A percentile compares a stretch with the other conserved stretches of the same genome.
These are phyloP conservation scores for Raffaelea deltoideospora DNA, from an alignment of 2,329 filamentous ascomycete species.

Conservation along the genomic window DNA sequence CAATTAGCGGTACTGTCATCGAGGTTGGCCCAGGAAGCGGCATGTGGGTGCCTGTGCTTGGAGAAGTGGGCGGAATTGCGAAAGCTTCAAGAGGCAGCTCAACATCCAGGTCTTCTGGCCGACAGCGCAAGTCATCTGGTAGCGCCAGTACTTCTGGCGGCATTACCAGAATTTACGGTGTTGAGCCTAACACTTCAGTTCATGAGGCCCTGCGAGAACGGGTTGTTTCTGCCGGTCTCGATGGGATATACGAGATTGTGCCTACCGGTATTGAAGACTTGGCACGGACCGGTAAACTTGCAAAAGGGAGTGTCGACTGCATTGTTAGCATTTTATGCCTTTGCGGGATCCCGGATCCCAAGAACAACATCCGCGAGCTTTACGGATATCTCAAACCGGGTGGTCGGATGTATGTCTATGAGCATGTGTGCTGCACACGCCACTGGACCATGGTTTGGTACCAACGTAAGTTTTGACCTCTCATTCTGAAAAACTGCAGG, in stretches of 20 bases:
- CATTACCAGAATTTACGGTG: constrained; percentile 39
- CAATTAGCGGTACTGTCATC: constrained; percentile 35
- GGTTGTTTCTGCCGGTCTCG: constrained; percentile 35
- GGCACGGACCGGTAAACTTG: constrained; percentile 23
- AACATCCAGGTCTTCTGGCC: background rate
- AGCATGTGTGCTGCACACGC: constrained; percentile 35
- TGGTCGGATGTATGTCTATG: constrained; percentile 47
- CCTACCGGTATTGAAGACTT: constrained; percentile 48
- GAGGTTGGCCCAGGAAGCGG: constrained; percentile 49
- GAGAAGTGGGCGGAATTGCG: background rate
- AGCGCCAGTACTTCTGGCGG: constrained; percentile 1
- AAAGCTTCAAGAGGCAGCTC: background rate
- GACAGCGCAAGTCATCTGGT: background rate
- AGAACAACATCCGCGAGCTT: constrained; percentile 36
- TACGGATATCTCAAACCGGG: constrained; percentile 45
- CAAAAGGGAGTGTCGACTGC: constrained; percentile 37
- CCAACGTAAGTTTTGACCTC: constrained; percentile 28
- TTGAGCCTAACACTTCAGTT: constrained; percentile 46
- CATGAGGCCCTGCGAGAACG: constrained; percentile 30
- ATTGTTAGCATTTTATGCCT: constrained; percentile 47
- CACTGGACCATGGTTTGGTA: constrained; percentile 27
- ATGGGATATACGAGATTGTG: constrained; percentile 43
- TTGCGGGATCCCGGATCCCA: constrained; percentile 47
- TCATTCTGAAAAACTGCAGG: too few species aligned
- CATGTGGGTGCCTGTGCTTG: constrained; percentile 42